Conservation (phyloP, 441 rosid genomes). For the Rhodomyrtus psidioides region DNA sequence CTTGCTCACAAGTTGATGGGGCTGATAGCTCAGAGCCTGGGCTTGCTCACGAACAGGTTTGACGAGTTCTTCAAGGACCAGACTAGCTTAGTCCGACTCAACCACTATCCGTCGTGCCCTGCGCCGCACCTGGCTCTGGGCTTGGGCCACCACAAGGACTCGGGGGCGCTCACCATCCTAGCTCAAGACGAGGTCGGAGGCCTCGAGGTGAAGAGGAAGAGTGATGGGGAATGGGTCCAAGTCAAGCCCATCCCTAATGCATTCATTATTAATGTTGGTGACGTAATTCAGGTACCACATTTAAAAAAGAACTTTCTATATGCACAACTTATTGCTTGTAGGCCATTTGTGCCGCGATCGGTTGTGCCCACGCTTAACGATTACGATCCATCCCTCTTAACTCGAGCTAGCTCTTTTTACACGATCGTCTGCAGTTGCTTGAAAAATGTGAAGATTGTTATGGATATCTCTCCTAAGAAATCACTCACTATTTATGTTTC, state of each 20-base stretch:
- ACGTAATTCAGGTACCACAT: slow-evolving; percentile 32
- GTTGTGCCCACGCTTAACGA: background rate
- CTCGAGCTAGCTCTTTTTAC: background rate
- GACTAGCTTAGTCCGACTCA: slow-evolving; percentile 33
- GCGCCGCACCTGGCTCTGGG: slow-evolving; percentile 48
- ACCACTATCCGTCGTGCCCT: slow-evolving; percentile 57
- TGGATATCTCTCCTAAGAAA: background rate
- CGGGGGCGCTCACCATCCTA: slow-evolving; percentile 37
- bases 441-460: background rate
- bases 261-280: slow-evolving; percentile 42
- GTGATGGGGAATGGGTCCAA: slow-evolving; percentile 52
- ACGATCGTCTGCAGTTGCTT: background rate
- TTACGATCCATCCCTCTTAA: background rate
- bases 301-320: background rate
- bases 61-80: slow-evolving; percentile 29
- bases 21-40: slow-evolving; percentile 57
- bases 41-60: slow-evolving; percentile 39
- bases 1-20: slow-evolving; percentile 46
- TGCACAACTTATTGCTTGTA: background rate
- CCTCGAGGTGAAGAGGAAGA: slow-evolving; percentile 43
- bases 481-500: background rate
- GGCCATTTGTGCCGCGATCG: background rate
- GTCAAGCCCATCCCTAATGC: slow-evolving; percentile 35
- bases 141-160: slow-evolving; percentile 47
- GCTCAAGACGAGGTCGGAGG: slow-evolving; percentile 56